Evolutionary conservation across 495 filamentous ascomycete species (phyloP), one percentile per base, ranked within the genome.

Genomic region (Xylaria palmicola): DNA sequence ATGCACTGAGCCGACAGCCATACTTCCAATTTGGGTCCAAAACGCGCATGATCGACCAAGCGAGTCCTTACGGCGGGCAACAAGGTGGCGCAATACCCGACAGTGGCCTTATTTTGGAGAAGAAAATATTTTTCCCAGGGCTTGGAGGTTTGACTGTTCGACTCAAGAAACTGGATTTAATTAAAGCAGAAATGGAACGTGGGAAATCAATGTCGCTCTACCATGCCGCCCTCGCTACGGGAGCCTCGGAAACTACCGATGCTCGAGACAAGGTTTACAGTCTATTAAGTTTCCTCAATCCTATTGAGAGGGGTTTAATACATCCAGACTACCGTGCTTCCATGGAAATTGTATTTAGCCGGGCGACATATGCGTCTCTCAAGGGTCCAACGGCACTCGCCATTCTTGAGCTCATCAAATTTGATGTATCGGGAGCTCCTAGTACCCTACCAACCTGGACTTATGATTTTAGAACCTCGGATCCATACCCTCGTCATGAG

Each of bases 231-330:
- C 47, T 49, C 30, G 47, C 47, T 49, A 30, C 27, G 17, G 27
- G 47, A 19, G 47, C 24, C 2, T 49, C 47, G 10, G 27, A 13
- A 3, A 49, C 47, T 4, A 49, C 47, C 9, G 47, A 49, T 6
- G 26, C 47, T 49, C 47, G 47, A 30, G 47, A 49, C 30, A 49
- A 49, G 5, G 47, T 49, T 2, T 49, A 49, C 7, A 49, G 47
- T 15, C 27, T 49, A 30, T 30, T 49, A 7, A 49, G 47, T 4
- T 49, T 49, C 19, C 27, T 49, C 26, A 32, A 49, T 6, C 27
- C 27, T 3, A 19, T 49, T 29, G 47, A 49, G n/a, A 49, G n/a
- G n/a, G 27, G 15, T 15, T 6, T 49, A n/a, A 27, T 49, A 0
- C 19, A 49, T 19, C 47, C 47, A 12, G 47, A 49, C 27, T 49